Conservation (phyloP, 208 protist genomes). For the Trypanosoma conorhini region DNA sequence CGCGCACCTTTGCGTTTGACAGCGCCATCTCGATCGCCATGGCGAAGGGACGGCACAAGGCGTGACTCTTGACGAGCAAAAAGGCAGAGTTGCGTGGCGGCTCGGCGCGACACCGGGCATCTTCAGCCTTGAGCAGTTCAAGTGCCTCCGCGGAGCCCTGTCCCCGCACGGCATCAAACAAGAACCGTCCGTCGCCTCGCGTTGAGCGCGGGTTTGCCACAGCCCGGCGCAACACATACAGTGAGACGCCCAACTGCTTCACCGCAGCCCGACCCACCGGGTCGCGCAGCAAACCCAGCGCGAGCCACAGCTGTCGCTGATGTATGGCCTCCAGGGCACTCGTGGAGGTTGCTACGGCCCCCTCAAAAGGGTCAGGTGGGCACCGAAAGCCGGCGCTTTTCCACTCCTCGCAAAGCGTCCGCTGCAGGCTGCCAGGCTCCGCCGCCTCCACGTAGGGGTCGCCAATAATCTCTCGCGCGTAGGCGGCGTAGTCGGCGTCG, state of each 20-base stretch:
- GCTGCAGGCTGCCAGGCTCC: slow-evolving; percentile 30
- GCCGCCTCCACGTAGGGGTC: slow-evolving; percentile 33
- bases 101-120: slow-evolving; percentile 18
- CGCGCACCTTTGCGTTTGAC: slow-evolving; percentile 29
- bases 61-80: slow-evolving; percentile 69
- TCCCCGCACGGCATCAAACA: slow-evolving; percentile 30
- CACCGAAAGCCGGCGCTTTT: slow-evolving; percentile 21
- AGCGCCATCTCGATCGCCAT: slow-evolving; percentile 40
- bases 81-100: slow-evolving; percentile 52
- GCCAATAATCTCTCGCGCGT: slow-evolving; percentile 34
- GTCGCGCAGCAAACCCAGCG: slow-evolving; percentile 28
- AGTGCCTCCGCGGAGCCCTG: slow-evolving; percentile 20
- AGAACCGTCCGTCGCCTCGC: slow-evolving; percentile 17
- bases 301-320: slow-evolving; percentile 72
- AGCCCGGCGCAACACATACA: slow-evolving; percentile 26
- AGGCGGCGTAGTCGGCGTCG: slow-evolving; percentile 25
- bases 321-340: slow-evolving; percentile 67
- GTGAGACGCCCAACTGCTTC: slow-evolving; percentile 20
- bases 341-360: slow-evolving; percentile 63
- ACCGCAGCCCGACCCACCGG: slow-evolving; percentile 35
- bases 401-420: slow-evolving; percentile 29
- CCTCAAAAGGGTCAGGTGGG: slow-evolving; percentile 37
- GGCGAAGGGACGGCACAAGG: slow-evolving; percentile 42
- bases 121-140: slow-evolving; percentile 18
- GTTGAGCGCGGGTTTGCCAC: slow-evolving; percentile 20